These are phyloP conservation scores for Penicillium sclerotigenum DNA, from an alignment of 2,329 filamentous ascomycete species.

Conservation along the genomic window DNA sequence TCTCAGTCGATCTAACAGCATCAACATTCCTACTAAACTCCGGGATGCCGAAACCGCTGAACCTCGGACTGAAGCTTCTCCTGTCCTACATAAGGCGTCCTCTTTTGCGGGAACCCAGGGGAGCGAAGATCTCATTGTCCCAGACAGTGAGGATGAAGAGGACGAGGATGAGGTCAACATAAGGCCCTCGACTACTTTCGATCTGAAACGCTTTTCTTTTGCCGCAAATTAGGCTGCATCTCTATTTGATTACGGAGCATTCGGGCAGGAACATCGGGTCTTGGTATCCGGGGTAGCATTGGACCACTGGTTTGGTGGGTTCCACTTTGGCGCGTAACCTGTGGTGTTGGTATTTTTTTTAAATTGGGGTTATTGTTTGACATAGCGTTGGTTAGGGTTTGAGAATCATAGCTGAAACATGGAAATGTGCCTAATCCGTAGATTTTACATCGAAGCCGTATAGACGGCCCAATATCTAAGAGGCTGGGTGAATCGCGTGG, in stretches of 20 bases:
- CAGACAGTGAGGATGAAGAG: slow-evolving; percentile 49
- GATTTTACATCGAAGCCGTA: not conserved
- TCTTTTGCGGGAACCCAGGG: slow-evolving; percentile 31
- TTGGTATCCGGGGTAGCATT: slow-evolving; percentile 11
- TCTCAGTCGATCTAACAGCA: slow-evolving; percentile 38
- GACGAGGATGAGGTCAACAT: slow-evolving; percentile 20
- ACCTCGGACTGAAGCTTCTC: slow-evolving; percentile 6
- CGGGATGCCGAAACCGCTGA: slow-evolving; percentile 7
- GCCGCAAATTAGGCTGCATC: slow-evolving; percentile 22
- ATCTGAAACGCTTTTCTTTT: slow-evolving; percentile 41
- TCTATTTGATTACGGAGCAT: slow-evolving; percentile 15
- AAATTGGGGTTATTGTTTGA: slow-evolving; percentile 2
- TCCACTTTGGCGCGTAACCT: slow-evolving; percentile 12
- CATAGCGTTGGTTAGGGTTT: slow-evolving; percentile 7
- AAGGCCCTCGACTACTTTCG: slow-evolving; percentile 18
- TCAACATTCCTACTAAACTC: slow-evolving; percentile 27
- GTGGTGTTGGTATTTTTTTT: not conserved
- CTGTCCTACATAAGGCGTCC: not conserved
- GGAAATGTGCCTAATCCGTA: not conserved
- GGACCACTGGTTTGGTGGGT: slow-evolving; percentile 1
- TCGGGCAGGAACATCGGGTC: slow-evolving; percentile 4
- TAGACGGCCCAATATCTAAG: slow-evolving; percentile 5
- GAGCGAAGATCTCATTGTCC: slow-evolving; percentile 53
- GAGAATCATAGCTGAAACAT: not conserved
- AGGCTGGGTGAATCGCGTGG: slow-evolving; percentile 21